Base-by-base conservation (phyloP, 805 yeast species). In the Metschnikowia anglica region DNA sequence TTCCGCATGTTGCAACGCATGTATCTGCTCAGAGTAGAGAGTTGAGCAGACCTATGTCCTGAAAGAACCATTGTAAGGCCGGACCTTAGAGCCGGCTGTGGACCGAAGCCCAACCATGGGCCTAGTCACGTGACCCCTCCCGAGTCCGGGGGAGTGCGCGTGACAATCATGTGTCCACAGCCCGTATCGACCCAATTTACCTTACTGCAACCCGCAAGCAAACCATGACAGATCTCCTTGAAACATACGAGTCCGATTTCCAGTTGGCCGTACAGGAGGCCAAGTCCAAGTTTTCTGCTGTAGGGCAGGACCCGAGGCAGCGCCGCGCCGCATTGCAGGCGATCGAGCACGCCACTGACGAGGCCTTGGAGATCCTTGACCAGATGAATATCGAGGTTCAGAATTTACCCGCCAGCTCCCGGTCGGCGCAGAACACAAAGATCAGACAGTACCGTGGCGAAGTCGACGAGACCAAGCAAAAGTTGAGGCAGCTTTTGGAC, bases 321-420 rank as follows among this genome's bases (percentile, higher is more conserved):
- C 72, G 88, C 42, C 72, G 74, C 29, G 70, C 66, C 9, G 71
- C 81, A 13, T 68, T 83, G 64, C 75, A 75, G 52, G 78, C 82
- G 12, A 74, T 80, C 2, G 89, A 85, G 56, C 70, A 73, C 34
- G 76, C 83, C 15, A 70, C 85, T n/a, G 96, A 88, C 54, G 96
- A 88, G 57, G 83, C 85, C 27, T 75, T 80, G 42, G 95, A 87
- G 58, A 73, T 87, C 30, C 63, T 88, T 33, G 97, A 90, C 52
- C 95, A 91, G 53, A 83, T 93, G 83, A 81, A 81, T 20, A 73
- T 91, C 31, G 98, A 91, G 60, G 84, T 90, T 2, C 89, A 84
- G 59, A 83, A 83, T 55, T 74, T 88, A 25, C 88, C 96, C n/a
- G 82, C 91, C 47, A 78, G 65, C 48, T 78, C 71, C 48, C 71